Evolutionary conservation across 345 rosid genomes (phyloP), one percentile per base, ranked within the genome.

Genomic region (Sisymbrium altissimum): DNA sequence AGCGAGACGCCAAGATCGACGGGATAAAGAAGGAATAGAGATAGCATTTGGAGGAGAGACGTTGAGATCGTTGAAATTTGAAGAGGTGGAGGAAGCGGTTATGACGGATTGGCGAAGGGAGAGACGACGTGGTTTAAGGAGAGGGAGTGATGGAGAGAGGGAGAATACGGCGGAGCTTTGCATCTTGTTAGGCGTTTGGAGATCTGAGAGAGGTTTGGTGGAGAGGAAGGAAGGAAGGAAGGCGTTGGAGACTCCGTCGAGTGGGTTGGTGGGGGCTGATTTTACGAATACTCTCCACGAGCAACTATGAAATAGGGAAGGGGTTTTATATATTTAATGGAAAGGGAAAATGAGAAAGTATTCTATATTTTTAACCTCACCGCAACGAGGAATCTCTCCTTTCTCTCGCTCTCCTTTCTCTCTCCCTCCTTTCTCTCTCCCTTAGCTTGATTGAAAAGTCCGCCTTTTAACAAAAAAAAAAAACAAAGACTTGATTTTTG

Each of bases 121-220:
- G 63, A 80, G 64, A 8, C 83, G 83, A 2, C 80, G 72, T 3
- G 78, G 76, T 64, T 81, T 84, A 2, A 72, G 80, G 63, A 58
- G 68, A 33, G 86, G 85, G 6, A 81, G 58, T 7, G 84, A 78
- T 12, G 86, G 63, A 27, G 79, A 76, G 45, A 78, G 48, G n/a
- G 84, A 67, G 77, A 79, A 90, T 9, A 84, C 86, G 21, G 85
- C 87, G 21, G 84, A 43, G 89, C 90, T 85, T 72, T 89, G 96
- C 97, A 89, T 91, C 78, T 83, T 91, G 29, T 72, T 9, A 18
- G 45, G 15, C 46, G 48, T 27, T 13, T 32, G 23, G 73, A 68
- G 85, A 79, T 85, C 81, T 75, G 58, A 43, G 75, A 15, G 25
- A 3, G 1, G 1, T 12, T 59, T 25, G 79, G 39, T 7, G 40